These are phyloP conservation scores for Carpinus viminea DNA, from an alignment of 306 rosid genomes.

Conservation along the genomic window DNA sequence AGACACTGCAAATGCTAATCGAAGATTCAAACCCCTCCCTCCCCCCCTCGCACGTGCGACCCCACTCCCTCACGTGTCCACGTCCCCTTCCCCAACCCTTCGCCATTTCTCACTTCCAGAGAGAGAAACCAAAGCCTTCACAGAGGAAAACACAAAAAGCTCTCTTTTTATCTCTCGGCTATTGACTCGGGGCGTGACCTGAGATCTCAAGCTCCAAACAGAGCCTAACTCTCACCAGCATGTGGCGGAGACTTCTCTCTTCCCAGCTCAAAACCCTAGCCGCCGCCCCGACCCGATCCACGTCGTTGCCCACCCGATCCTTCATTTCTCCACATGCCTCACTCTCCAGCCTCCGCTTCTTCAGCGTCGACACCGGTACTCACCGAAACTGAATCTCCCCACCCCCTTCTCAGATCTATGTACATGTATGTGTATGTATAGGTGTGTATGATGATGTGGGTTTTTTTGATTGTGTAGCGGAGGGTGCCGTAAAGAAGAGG, in stretches of 20 bases:
- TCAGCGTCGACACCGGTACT: slow-evolving; percentile 60
- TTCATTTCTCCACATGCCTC: slow-evolving; percentile 16
- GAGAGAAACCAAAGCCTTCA: background rate
- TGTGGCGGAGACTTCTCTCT: slow-evolving; percentile 74
- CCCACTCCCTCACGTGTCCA: background rate
- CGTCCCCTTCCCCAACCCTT: background rate
- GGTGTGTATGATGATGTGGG: background rate
- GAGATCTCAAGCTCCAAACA: background rate
- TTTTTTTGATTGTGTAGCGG: slow-evolving; percentile 29
- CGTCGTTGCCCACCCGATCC: slow-evolving; percentile 37
- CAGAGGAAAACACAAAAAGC: background rate
- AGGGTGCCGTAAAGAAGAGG: slow-evolving; percentile 51
- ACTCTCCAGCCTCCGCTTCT: slow-evolving; percentile 22
- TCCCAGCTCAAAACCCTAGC: slow-evolving; percentile 67
- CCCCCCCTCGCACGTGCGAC: background rate
- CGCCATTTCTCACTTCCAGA: background rate
- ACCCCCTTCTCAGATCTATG: background rate
- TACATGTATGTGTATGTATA: background rate
- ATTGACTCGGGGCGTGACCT: slow-evolving; percentile 9
- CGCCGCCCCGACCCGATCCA: slow-evolving; percentile 48
- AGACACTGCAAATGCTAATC: no score
- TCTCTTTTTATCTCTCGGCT: background rate
- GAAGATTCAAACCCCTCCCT: no score
- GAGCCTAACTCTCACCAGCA: slow-evolving; percentile 10
- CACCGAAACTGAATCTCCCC: background rate